These are phyloP conservation scores for Ustilago esculenta DNA, from an alignment of 1,284 basidiomycete genomes.

Conservation along the genomic window DNA sequence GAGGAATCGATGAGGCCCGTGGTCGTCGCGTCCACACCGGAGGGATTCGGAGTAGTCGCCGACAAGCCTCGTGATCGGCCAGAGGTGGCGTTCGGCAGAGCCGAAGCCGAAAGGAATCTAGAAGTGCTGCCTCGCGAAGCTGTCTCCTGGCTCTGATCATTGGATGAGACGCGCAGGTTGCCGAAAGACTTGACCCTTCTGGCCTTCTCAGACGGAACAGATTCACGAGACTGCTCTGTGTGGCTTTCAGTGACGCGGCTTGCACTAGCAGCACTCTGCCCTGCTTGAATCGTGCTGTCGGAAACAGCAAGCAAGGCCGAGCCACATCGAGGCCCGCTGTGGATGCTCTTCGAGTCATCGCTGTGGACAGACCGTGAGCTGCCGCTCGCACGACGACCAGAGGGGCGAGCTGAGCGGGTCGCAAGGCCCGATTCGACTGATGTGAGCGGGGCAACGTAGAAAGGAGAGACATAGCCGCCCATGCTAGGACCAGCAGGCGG, in stretches of 20 bases:
- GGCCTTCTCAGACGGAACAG: constrained; percentile 24
- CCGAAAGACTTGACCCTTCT: constrained; percentile 35
- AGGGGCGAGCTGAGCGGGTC: constrained; percentile 12
- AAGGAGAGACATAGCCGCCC: constrained; percentile 42
- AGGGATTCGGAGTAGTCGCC: not conserved
- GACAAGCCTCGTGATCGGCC: not conserved
- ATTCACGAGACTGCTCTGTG: constrained; percentile 9
- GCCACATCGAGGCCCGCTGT: constrained; percentile 24
- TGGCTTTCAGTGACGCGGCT: not conserved
- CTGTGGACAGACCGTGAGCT: constrained; percentile 35
- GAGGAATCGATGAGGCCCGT: not conserved
- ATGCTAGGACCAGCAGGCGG: constrained; percentile 38
- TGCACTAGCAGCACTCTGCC: not conserved
- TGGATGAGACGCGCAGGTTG: constrained; percentile 22
- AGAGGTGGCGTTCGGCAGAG: not conserved
- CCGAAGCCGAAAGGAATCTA: constrained; percentile 14
- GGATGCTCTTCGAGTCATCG: constrained; percentile 33
- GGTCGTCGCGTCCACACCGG: not conserved
- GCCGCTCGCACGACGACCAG: constrained; percentile 33
- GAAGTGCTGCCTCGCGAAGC: constrained; percentile 37
- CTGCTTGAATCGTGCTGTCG: constrained; percentile 2
- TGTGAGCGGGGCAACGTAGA: constrained; percentile 43
- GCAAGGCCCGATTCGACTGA: constrained; percentile 36
- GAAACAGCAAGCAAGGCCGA: constrained; percentile 21
- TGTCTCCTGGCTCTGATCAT: constrained; percentile 10